phyloP scores from a whole-genome alignment of 1,284 basidiomycete genomes.

The Ceratobasidium sp. region DNA sequence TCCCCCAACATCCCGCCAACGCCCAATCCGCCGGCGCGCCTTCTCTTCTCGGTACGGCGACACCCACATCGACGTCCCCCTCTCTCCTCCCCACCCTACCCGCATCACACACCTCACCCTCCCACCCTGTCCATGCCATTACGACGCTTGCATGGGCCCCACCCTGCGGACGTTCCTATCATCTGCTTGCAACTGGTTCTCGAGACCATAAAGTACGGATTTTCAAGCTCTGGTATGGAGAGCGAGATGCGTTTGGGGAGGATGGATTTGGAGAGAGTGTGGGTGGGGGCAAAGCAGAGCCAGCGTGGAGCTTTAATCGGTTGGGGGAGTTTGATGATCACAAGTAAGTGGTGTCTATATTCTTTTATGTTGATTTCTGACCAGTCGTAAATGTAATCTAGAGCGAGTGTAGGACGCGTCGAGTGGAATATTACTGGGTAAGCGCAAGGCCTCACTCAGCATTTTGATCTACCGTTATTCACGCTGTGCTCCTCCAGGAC shows the following conservation, averaged over 20 bases:
- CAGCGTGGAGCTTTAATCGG: slow-evolving; percentile 77
- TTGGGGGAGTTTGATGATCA: slow-evolving; percentile 91
- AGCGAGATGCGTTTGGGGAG: slow-evolving; percentile 46
- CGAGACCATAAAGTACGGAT: slow-evolving; percentile 89
- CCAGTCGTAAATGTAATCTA: slow-evolving; percentile 52
- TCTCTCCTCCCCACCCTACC: slow-evolving; percentile 49
- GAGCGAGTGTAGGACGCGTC: slow-evolving; percentile 76
- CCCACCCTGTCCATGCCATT: slow-evolving; percentile 66
- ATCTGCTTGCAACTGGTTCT: slow-evolving; percentile 89
- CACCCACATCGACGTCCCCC: slow-evolving; percentile 47
- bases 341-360: slow-evolving; percentile 63
- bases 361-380: slow-evolving; percentile 15
- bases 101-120: slow-evolving; percentile 49
- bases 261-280: slow-evolving; percentile 63
- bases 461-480: background rate
- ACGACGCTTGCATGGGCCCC: slow-evolving; percentile 92
- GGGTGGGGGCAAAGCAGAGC: slow-evolving; percentile 63
- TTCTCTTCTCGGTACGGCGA: slow-evolving; percentile 43
- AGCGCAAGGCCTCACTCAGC: slow-evolving; percentile 50
- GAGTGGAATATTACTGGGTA: slow-evolving; percentile 93
- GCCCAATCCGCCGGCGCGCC: slow-evolving; percentile 49
- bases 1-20: slow-evolving; percentile 55
- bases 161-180: slow-evolving; percentile 90
- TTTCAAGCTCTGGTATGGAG: slow-evolving; percentile 69
- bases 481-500: slow-evolving; percentile 69